Conservation (phyloP, 2,329 filamentous ascomycete genomes). For the Dactylella cylindrospora region DNA sequence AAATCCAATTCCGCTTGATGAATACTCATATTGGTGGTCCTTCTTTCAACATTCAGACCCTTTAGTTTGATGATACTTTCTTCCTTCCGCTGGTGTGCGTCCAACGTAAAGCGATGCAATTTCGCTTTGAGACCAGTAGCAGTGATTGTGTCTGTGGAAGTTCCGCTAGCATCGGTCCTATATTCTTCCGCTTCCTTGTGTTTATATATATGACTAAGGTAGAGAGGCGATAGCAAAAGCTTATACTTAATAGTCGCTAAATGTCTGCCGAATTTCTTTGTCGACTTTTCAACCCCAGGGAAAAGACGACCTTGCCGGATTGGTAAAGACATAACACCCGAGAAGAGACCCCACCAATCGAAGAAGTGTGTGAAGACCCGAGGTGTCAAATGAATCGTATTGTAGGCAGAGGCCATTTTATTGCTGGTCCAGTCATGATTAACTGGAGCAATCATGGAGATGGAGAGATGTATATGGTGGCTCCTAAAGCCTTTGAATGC, state of each 20-base stretch:
- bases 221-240: constrained; percentile 83
- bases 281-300: constrained; percentile 90
- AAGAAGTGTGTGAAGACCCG: constrained; percentile 99
- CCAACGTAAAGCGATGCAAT: constrained; percentile 94
- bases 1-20: constrained; percentile 92
- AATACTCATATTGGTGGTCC: constrained; percentile 91
- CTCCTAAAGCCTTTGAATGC: constrained; percentile 97
- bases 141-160: constrained; percentile 64
- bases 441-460: constrained; percentile 83
- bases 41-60: constrained; percentile 72
- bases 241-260: constrained; percentile 99
- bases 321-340: constrained; percentile 88
- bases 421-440: constrained; percentile 82
- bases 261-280: constrained; percentile 97
- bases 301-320: constrained; percentile 89
- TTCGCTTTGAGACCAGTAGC: constrained; percentile 96
- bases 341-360: constrained; percentile 96
- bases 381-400: constrained; percentile 89
- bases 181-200: constrained; percentile 80
- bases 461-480: constrained; percentile 91
- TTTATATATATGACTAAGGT: constrained; percentile 96
- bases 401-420: constrained; percentile 84
- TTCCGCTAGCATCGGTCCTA: constrained; percentile 65
- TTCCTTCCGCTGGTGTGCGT: constrained; percentile 89
- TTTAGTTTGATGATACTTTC: constrained; percentile 68